Evolutionary conservation across 1,284 basidiomycete species (phyloP).

Genomic region (Coniferiporia sulphurascens): DNA sequence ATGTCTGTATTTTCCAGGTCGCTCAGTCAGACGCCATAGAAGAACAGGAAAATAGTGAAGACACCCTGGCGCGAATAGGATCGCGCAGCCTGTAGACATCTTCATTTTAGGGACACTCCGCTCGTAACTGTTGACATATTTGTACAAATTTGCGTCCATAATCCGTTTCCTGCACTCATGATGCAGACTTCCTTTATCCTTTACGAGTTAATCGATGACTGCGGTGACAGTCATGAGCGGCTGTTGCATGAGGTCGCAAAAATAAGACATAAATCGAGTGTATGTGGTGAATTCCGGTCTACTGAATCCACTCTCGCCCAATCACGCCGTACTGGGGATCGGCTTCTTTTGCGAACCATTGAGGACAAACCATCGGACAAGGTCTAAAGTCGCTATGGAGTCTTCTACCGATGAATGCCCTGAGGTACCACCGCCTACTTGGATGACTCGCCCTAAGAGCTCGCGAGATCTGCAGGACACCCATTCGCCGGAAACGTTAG

Average conservation of each 20-base stretch:
- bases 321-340: neutral
- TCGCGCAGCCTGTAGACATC: conserved; percentile 34
- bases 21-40: conserved; percentile 77
- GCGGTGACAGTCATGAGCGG: too few species aligned
- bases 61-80: conserved; percentile 69
- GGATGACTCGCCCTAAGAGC: conserved; percentile 71
- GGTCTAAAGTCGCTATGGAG: conserved; percentile 77
- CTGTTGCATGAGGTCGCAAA: too few species aligned
- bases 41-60: conserved; percentile 77
- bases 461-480: conserved; percentile 59
- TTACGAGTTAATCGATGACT: neutral
- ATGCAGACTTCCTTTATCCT: neutral
- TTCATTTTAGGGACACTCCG: neutral
- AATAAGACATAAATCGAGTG: too few species aligned
- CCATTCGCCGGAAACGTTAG: neutral
- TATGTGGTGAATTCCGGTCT: too few species aligned
- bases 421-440: conserved; percentile 61
- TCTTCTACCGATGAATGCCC: conserved; percentile 87
- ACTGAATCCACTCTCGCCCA: too few species aligned
- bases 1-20: conserved; percentile 42
- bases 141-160: neutral
- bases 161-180: neutral
- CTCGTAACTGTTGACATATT: neutral
- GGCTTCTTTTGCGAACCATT: conserved; percentile 40
- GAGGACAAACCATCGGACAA: conserved; percentile 70